These are phyloP conservation scores for Colletotrichum australisinense DNA, from an alignment of 2,329 filamentous ascomycete species.

Conservation along the genomic window DNA sequence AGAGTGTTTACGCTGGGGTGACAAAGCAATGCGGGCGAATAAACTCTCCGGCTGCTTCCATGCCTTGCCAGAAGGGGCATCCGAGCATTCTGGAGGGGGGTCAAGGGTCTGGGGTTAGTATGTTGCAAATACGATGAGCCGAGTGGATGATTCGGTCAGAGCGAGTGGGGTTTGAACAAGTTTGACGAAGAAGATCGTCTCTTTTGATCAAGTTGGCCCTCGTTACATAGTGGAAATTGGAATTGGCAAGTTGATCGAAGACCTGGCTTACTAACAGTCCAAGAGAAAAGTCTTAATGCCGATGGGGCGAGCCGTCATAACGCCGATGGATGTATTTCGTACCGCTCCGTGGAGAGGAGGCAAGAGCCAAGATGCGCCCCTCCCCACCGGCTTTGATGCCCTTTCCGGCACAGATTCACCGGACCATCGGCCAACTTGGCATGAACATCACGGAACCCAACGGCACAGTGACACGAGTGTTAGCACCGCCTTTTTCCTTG, in stretches of 20 bases:
- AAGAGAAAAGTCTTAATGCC: slow-evolving; percentile 6
- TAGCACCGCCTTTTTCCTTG: background rate
- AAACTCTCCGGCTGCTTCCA: slow-evolving; percentile 32
- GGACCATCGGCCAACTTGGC: background rate
- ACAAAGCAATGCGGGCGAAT: slow-evolving; percentile 30
- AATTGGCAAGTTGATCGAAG: background rate
- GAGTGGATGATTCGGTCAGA: slow-evolving; percentile 21
- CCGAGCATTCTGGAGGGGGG: background rate
- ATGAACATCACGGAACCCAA: background rate
- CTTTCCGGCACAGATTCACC: slow-evolving; percentile 1
- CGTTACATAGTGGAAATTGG: background rate
- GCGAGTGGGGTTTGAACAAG: slow-evolving; percentile 11
- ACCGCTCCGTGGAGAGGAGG: background rate
- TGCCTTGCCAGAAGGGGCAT: slow-evolving; percentile 21
- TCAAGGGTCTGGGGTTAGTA: slow-evolving; percentile 18
- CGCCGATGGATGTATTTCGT: slow-evolving; percentile 20
- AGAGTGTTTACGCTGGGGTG: background rate
- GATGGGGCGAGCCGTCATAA: slow-evolving; percentile 20
- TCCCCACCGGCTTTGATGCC: slow-evolving; percentile 19
- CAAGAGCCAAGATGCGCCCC: no score
- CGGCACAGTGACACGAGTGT: no score
- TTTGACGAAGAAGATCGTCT: background rate
- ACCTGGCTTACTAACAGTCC: background rate
- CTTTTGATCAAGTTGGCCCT: background rate
- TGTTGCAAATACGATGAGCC: slow-evolving; percentile 6